Evolutionary conservation across 2,329 filamentous ascomycete species (phyloP), one percentile per base, ranked within the genome.

Genomic region (Zalaria sp.): DNA sequence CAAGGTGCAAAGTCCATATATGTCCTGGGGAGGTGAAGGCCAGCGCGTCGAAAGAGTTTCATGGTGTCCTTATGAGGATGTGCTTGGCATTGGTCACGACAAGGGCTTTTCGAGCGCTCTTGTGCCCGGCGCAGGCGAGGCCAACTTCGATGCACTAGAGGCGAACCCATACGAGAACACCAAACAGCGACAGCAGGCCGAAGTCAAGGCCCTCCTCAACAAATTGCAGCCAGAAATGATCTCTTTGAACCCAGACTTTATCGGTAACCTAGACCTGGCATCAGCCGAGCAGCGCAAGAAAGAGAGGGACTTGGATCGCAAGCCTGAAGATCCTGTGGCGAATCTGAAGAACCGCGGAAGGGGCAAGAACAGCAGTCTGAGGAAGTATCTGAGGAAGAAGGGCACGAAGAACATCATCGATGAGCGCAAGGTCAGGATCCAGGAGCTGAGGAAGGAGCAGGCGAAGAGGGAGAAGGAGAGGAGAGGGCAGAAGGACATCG

Each of bases 181-280:
- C 55, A 93, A 91, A 65, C 88, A 96, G 66, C 77, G 91, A 54
- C 88, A 93, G 62, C 91, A 98, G 63, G 73, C 75, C 39, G 91
- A 98, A 63, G 87, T 98, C 60, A 86, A 83, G 67, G 71, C 75
- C 8, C 71, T 98, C 49, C 76, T 98, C 53, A 93, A 93, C 71
- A 98, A 98, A 68, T 71, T 98, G 38, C 79, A 88, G 55, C 89
- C 91, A 3, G 89, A 94, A 57, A 98, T 96, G 86, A 98, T 98
- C 48, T 84, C 86, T 1, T 69, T 98, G 25, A 81, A 98, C 57
- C 89, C 91, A 51, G 83, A 91, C 61, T 93, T 87, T 57, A 77
- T 98, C 53, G 91, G 91, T 42, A 85, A 79, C 51, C 71, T 98
- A 28, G 88, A 98, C 58, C 68, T 87, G 43, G 75, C 83, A 39